Base-by-base conservation (phyloP, 345 rosid genomes). In the Eucalyptus regnans region DNA sequence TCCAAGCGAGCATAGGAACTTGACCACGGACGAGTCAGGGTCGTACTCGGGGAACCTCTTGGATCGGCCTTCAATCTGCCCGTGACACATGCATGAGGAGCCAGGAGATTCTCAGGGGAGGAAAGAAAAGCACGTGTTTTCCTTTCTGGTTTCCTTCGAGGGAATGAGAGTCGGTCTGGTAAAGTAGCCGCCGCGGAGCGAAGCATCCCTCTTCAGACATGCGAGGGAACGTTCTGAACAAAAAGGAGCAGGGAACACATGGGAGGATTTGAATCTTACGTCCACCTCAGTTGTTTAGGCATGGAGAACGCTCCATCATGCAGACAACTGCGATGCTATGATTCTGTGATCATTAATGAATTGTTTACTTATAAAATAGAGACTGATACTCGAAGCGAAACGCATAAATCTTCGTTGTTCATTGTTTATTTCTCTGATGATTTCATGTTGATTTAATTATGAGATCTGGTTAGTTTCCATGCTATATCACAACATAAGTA, bases 331-430 rank as follows among this genome's bases (percentile, higher is more conserved):
- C 0, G 15, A 62, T 0, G 33, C 8, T 29, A 29, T 60, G 66
- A 60, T 60, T 27, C 0, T 27, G 4, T 13, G 2, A 12, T 62
- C 17, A 12, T 62, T 29, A 62, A 29, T 29, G 68, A 62, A 29
- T 29, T 27, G 6, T 62, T 62, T 62, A 2, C 16, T 29, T 6
- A 3, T 27, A 27, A 13, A 62, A 12, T 62, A 29, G 8, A 29
- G n/a, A 60, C 0, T 1, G 8, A 29, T 62, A 6, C 17, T 27
- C 4, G 17, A 13, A 6, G 0, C 1, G 33, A 29, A 62, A 12
- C 2, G 1, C 4, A 12, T 62, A 62, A 29, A 27, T 62, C 4
- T 62, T 13, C 16, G 0, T 62, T 29, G 8, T 27, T 29, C 4
- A 3, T 62, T 29, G 0, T 62, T 62, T 62, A 27, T 29, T 62